These are phyloP conservation scores for Zygosaccharomyces pseudorouxii DNA, from an alignment of 805 yeast species.

Conservation along the genomic window DNA sequence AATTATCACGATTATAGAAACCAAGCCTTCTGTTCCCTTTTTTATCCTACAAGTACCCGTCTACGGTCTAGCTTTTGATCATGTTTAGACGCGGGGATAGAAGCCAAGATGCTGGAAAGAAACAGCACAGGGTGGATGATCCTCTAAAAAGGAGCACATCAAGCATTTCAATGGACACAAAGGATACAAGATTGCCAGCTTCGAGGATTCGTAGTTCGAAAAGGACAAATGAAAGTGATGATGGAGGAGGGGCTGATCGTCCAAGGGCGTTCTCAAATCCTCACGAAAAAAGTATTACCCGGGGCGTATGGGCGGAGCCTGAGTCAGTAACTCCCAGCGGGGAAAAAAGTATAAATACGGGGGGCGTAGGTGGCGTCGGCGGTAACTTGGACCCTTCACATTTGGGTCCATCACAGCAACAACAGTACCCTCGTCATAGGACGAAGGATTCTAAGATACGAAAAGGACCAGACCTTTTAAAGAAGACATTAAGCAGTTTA, in stretches of 20 bases:
- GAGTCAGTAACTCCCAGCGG: neutral
- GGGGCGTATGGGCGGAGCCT: neutral
- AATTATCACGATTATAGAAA: neutral
- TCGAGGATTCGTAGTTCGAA: neutral
- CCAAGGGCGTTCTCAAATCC: neutral
- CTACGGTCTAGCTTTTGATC: neutral
- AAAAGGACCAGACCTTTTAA: constrained; percentile 15
- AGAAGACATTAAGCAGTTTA: constrained; percentile 25
- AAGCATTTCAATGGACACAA: neutral
- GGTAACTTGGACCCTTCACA: neutral
- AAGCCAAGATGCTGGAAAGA: neutral
- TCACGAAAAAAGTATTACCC: neutral
- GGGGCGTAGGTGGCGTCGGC: constrained; percentile 6
- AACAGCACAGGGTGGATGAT: neutral
- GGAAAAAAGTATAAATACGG: neutral
- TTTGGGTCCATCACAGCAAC: neutral
- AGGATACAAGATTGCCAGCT: neutral
- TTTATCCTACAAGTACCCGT: neutral
- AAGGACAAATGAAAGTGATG: neutral
- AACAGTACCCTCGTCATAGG: neutral
- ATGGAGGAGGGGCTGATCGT: neutral
- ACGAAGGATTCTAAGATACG: constrained; percentile 10
- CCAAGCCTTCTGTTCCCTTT: neutral
- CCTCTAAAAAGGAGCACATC: neutral
- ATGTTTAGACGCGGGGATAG: neutral